These are phyloP conservation scores for Rhizophagus prolifer DNA, from an alignment of 192 early-diverging fungal species.

Conservation along the genomic window DNA sequence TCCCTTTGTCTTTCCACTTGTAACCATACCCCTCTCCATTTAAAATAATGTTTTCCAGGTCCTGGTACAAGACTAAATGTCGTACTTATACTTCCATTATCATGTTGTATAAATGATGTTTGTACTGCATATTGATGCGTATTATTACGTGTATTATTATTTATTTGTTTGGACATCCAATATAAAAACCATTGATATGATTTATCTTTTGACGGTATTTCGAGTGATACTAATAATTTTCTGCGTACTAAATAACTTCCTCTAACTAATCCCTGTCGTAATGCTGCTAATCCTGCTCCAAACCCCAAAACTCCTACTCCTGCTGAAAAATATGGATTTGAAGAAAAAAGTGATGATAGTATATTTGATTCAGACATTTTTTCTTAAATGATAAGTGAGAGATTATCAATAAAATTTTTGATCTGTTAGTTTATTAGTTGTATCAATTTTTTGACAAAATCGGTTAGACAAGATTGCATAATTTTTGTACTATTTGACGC, in stretches of 20 bases:
- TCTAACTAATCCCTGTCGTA: conserved; percentile 69
- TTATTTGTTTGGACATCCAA: conserved; percentile 77
- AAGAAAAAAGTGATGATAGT: conserved; percentile 34
- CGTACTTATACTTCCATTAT: conserved; percentile 85
- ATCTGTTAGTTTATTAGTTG: not conserved
- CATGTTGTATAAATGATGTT: conserved; percentile 82
- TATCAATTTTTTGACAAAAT: too few relatives aligned
- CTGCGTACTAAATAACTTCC: conserved; percentile 71
- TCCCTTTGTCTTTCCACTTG: conserved; percentile 79
- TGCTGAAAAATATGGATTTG: conserved; percentile 93
- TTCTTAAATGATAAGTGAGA: not conserved
- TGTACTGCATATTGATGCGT: conserved; percentile 83
- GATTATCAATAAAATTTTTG: not conserved
- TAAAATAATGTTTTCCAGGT: conserved; percentile 85
- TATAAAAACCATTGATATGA: conserved; percentile 92
- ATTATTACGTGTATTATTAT: conserved; percentile 43
- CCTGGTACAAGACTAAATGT: conserved; percentile 89
- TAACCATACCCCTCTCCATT: conserved; percentile 79
- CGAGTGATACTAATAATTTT: conserved; percentile 83
- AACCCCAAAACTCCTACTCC: conserved; percentile 92
- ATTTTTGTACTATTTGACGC: too few relatives aligned
- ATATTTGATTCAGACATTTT: not conserved
- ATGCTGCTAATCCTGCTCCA: conserved; percentile 74
- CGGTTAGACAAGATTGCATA: too few relatives aligned
- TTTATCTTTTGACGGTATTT: conserved; percentile 93